Evolutionary conservation across 257 asterid species (phyloP).

Genomic region (Ligustrum vulgare): DNA sequence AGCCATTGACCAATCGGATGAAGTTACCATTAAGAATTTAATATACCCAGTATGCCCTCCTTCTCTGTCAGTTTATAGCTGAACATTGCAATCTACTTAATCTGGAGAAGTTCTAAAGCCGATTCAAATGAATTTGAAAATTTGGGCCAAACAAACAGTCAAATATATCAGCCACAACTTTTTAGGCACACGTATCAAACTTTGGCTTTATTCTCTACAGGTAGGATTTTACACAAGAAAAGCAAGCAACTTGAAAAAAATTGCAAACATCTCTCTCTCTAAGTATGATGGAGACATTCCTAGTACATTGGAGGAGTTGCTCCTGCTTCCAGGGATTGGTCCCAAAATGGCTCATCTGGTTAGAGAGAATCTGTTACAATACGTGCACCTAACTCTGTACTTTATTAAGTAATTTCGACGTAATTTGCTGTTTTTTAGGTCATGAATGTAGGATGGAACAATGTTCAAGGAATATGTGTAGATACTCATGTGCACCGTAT

Average conservation of each 20-base stretch:
- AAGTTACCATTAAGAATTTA: constrained; percentile 63
- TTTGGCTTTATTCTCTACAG: constrained; percentile 37
- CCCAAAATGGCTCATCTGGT: constrained; percentile 99
- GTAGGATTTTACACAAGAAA: constrained; percentile 95
- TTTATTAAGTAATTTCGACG: not conserved
- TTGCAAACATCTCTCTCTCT: constrained; percentile 72
- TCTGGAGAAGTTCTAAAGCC: constrained; percentile 18
- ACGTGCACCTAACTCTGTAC: constrained; percentile 9
- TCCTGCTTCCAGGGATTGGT: constrained; percentile 93
- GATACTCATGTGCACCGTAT: constrained; percentile 99
- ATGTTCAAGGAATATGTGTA: constrained; percentile 97
- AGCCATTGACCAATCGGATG: constrained; percentile 67
- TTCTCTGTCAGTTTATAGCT: constrained; percentile 14
- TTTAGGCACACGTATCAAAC: constrained; percentile 2
- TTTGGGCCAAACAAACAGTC: not conserved
- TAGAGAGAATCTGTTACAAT: constrained; percentile 17
- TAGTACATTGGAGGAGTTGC: constrained; percentile 76
- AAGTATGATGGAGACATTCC: constrained; percentile 88
- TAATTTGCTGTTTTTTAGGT: constrained; percentile 44
- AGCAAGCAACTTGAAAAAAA: constrained; percentile 86
- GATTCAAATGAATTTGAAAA: not conserved
- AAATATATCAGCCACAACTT: not conserved
- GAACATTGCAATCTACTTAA: constrained; percentile 4
- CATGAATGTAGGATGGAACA: constrained; percentile 95
- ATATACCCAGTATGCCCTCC: constrained; percentile 72